These are phyloP conservation scores for Phytopythium montanum DNA, from an alignment of 352 stramenopile species.

Conservation along the genomic window DNA sequence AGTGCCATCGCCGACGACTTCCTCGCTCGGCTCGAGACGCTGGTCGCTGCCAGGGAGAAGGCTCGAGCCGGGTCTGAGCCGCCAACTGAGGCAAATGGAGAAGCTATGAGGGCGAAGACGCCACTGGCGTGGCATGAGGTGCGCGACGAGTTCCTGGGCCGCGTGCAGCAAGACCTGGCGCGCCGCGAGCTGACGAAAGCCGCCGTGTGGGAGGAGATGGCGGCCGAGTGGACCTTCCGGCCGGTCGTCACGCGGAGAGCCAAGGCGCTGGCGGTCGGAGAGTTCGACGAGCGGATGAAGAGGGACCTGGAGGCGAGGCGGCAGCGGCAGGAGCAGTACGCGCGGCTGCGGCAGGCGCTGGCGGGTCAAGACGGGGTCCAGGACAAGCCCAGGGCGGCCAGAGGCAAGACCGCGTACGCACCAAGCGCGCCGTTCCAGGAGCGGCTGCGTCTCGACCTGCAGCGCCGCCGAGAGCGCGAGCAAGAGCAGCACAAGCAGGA, in stretches of 20 bases:
- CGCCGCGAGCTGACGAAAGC: conserved; percentile 47
- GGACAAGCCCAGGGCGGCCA: neutral
- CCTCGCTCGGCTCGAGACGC: conserved; percentile 48
- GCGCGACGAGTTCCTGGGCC: conserved; percentile 58
- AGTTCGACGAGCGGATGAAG: conserved; percentile 57
- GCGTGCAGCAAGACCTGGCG: conserved; percentile 55
- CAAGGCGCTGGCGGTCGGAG: conserved; percentile 33
- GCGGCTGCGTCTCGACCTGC: conserved; percentile 40
- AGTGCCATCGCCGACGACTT: conserved; percentile 61
- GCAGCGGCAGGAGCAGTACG: conserved; percentile 19
- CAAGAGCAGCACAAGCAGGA: conserved; percentile 3
- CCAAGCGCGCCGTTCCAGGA: conserved; percentile 32
- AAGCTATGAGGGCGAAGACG: neutral
- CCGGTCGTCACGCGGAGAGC: conserved; percentile 47
- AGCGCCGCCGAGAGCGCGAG: conserved; percentile 31
- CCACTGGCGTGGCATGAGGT: conserved; percentile 40
- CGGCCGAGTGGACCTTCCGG: conserved; percentile 51
- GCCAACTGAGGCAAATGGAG: conserved; percentile 13
- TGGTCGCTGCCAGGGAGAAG: conserved; percentile 14
- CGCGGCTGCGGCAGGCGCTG: conserved; percentile 9
- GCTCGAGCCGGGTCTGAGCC: conserved; percentile 14
- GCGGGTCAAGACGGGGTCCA: neutral
- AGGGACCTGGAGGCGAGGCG: conserved; percentile 49
- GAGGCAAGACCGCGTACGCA: conserved; percentile 3
- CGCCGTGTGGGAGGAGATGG: conserved; percentile 44